Evolutionary conservation across 2,329 filamentous ascomycete genomes (phyloP), one percentile per base, ranked within the genome.

Genomic region (Diaporthe sp.): DNA sequence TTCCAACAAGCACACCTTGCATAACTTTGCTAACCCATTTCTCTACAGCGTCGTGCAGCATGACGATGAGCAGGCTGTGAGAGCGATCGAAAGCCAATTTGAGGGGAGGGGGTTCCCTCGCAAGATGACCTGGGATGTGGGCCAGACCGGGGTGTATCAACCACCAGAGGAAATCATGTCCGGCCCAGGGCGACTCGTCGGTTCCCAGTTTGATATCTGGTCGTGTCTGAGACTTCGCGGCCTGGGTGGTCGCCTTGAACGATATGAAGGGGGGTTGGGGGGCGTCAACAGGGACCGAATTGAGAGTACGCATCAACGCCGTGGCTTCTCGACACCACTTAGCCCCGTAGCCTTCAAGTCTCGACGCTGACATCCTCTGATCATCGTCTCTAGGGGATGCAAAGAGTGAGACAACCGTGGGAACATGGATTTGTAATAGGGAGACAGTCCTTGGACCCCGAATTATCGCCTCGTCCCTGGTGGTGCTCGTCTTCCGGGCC

Each of bases 351-450:
- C 28, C n/a, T 42, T 46, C 13, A 12, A 19, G 9, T 9, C 2
- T 31, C 4, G 19, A 3, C 9, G 25, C 59, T 62, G 15, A 62
- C 5, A 22, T 6, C 12, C 3, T 13, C 6, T 62, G 59, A 15
- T 19, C 37, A 5, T 3, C 31, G n/a, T 19, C 6, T 31, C 39
- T 12, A 62, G 59, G 39, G 22, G 59, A 62, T 22, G 3, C 59
- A 44, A 62, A 62, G 59, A 62, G 59, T 12, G 59, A 62, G 25
- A 62, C 59, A 8, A 44, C 39, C 8, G 39, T 62, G 15, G 59
- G 59, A 28, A 62, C 59, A 42, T 62, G 59, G 59, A 62, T 62
- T 31, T 62, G 59, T 22, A 13, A 17, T 7, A 19, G n/a, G 3
- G 8, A 12, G 3, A 62, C 12, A 5, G 4, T n/a, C 6, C 59